Percentiles rank a stretch among this genome's conserved stretches.
Conservation (phyloP, 1,284 basidiomycete species). For the Cutaneotrichosporon dermatis region DNA sequence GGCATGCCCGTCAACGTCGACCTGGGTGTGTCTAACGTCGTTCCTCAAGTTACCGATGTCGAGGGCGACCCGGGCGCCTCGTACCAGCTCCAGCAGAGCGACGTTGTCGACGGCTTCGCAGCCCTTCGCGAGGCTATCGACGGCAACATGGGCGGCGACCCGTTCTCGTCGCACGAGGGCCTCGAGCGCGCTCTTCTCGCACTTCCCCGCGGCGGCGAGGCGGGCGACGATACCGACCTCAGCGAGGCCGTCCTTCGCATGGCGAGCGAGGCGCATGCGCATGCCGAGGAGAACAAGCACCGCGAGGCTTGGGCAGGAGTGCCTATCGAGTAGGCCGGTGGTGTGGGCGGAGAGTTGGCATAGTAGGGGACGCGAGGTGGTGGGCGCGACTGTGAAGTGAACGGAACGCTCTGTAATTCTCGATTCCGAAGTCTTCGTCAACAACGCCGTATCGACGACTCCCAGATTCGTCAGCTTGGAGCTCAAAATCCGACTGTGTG, state of each 20-base stretch:
- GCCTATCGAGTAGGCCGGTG: not conserved
- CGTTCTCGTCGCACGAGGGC: constrained; percentile 16
- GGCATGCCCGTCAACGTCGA: constrained; percentile 48
- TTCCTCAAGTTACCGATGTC: constrained; percentile 52
- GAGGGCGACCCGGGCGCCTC: not conserved
- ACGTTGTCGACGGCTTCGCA: constrained; percentile 8
- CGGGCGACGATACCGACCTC: constrained; percentile 7
- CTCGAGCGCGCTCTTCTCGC: constrained; percentile 22
- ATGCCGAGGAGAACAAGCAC: constrained; percentile 4
- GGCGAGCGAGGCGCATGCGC: constrained; percentile 8
- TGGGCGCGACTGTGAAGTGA: too few relatives aligned
- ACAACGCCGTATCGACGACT: too few relatives aligned
- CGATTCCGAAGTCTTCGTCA: too few relatives aligned
- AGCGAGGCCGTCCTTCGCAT: constrained; percentile 18
- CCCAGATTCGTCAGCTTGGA: too few relatives aligned
- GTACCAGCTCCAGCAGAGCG: too few relatives aligned
- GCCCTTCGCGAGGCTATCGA: constrained; percentile 10
- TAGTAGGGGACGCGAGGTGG: too few relatives aligned
- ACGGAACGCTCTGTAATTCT: too few relatives aligned
- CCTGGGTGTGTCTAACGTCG: constrained; percentile 67
- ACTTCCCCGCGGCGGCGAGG: constrained; percentile 14
- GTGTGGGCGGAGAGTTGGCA: not conserved
- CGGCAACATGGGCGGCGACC: constrained; percentile 6
- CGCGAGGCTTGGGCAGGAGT: constrained; percentile 14
- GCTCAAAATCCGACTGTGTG: too few relatives aligned